These are phyloP conservation scores for Pichia phayaonensis DNA, from an alignment of 805 yeast genomes.

Conservation along the genomic window DNA sequence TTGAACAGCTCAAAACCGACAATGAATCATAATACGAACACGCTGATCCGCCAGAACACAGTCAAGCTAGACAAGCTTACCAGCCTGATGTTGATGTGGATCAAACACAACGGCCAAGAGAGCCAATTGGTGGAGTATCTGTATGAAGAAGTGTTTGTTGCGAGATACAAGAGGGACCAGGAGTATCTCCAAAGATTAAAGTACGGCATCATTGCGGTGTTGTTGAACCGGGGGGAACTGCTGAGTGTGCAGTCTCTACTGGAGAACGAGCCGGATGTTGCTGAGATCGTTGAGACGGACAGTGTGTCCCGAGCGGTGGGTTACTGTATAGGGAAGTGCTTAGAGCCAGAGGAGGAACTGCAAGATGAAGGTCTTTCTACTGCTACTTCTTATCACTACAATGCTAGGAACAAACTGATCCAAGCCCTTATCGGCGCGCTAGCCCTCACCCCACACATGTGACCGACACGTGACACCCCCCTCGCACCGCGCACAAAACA, in stretches of 20 bases:
- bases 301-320: neutral
- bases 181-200: slow-evolving; percentile 23
- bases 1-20: slow-evolving; percentile 10
- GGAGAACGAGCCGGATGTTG: neutral
- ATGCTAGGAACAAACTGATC: neutral
- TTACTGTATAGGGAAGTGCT: neutral
- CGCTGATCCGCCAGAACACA: neutral
- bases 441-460: neutral
- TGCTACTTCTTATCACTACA: no score
- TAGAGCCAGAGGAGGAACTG: neutral
- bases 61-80: neutral
- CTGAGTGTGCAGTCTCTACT: slow-evolving; percentile 11
- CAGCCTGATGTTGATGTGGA: slow-evolving; percentile 20
- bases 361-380: no score
- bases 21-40: neutral
- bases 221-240: slow-evolving; percentile 20
- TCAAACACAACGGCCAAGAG: slow-evolving; percentile 35
- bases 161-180: slow-evolving; percentile 40
- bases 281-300: neutral
- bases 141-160: slow-evolving; percentile 34
- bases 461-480: neutral
- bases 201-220: slow-evolving; percentile 16
- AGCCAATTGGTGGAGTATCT: slow-evolving; percentile 35
- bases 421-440: neutral
- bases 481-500: neutral